These are phyloP conservation scores for Penicillium ucsense DNA, from an alignment of 495 filamentous ascomycete species.

Conservation along the genomic window DNA sequence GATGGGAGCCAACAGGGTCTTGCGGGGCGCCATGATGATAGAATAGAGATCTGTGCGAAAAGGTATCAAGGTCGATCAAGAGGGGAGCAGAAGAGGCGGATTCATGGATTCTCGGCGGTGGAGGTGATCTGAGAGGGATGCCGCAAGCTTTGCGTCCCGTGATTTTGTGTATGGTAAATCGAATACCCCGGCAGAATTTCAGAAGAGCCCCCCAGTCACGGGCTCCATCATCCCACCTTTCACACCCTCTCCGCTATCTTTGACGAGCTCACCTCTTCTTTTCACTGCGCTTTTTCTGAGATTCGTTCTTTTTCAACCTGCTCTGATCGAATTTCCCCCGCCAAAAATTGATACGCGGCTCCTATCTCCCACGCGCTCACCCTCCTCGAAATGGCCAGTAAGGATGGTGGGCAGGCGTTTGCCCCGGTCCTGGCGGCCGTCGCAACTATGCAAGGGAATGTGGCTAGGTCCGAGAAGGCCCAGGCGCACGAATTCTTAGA, in stretches of 20 bases:
- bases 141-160: constrained; percentile 18
- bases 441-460: constrained; percentile 80
- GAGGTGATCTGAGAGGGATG: not conserved
- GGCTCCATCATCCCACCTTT: constrained; percentile 33
- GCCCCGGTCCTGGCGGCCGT: constrained; percentile 79
- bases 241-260: constrained; percentile 8
- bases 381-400: constrained; percentile 55
- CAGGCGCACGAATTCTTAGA: constrained; percentile 85
- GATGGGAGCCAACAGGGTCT: constrained; percentile 91
- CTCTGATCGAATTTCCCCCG: constrained; percentile 5
- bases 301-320: constrained; percentile 5
- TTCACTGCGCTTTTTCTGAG: constrained; percentile 2
- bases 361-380: constrained; percentile 4
- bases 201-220: constrained; percentile 9
- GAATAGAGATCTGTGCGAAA: not conserved
- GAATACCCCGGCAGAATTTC: constrained; percentile 8
- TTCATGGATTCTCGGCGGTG: not conserved
- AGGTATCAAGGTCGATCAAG: not conserved
- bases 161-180: constrained; percentile 18
- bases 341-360: too few relatives aligned
- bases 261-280: constrained; percentile 1
- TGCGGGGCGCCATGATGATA: constrained; percentile 67
- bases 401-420: constrained; percentile 58
- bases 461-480: constrained; percentile 72
- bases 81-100: not conserved